Evolutionary conservation across 495 filamentous ascomycete genomes (phyloP).

Genomic region (Aspergillus baeticus): DNA sequence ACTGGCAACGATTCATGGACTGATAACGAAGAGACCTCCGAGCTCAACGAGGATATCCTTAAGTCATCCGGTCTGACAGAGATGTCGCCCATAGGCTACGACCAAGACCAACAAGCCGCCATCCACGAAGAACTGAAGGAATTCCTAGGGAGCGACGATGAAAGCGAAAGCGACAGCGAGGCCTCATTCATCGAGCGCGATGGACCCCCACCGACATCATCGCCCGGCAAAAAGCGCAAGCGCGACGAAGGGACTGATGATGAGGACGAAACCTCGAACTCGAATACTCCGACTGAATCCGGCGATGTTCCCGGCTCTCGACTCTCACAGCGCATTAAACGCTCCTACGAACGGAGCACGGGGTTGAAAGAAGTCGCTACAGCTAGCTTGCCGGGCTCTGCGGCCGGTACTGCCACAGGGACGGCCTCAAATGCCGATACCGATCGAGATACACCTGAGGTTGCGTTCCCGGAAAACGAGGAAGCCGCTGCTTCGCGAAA

Average conservation of each 20-base stretch:
- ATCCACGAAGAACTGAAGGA: slow-evolving; percentile 74
- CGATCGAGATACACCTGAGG: slow-evolving; percentile 35
- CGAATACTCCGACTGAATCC: slow-evolving; percentile 31
- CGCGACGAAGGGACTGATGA: slow-evolving; percentile 35
- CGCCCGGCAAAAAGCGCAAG: slow-evolving; percentile 40
- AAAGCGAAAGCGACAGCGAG: slow-evolving; percentile 51
- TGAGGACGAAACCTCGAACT: slow-evolving; percentile 28
- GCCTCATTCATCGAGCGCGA: slow-evolving; percentile 22
- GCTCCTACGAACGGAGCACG: slow-evolving; percentile 46
- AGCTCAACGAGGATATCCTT: slow-evolving; percentile 45
- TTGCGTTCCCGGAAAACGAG: slow-evolving; percentile 3
- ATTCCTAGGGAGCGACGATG: slow-evolving; percentile 69
- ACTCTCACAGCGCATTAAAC: slow-evolving; percentile 49
- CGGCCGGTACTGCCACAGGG: neutral
- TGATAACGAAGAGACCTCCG: slow-evolving; percentile 36
- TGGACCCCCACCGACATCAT: slow-evolving; percentile 14
- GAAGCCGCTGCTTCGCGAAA: slow-evolving; percentile 6
- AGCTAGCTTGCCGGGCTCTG: slow-evolving; percentile 25
- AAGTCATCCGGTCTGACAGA: slow-evolving; percentile 32
- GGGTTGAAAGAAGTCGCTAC: slow-evolving; percentile 47
- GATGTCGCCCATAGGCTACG: slow-evolving; percentile 39
- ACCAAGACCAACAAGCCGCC: slow-evolving; percentile 46
- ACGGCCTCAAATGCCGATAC: slow-evolving; percentile 41
- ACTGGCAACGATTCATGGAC: slow-evolving; percentile 35
- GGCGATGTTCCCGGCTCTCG: slow-evolving; percentile 38